A percentile compares a stretch with the other conserved stretches of the same genome.
These are phyloP conservation scores for Sclerospora graminicola DNA, from an alignment of 352 stramenopile species.

Conservation along the genomic window DNA sequence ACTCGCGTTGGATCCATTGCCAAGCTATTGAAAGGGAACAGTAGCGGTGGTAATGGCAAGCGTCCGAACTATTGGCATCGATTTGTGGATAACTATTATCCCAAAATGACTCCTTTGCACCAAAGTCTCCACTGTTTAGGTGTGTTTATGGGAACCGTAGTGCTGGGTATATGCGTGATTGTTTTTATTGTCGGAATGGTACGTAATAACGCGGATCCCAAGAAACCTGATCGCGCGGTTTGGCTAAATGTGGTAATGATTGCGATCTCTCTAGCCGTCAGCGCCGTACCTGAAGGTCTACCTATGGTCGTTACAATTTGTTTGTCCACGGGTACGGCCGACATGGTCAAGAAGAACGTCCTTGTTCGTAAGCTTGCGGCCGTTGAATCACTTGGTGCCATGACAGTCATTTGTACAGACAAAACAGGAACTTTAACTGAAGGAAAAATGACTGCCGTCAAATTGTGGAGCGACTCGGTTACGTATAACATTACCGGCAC, in stretches of 20 bases:
- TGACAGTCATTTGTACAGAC: constrained; percentile 87
- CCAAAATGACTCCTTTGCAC: constrained; percentile 86
- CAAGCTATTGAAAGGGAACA: constrained; percentile 29
- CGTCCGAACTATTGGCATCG: constrained; percentile 39
- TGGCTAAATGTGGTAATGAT: constrained; percentile 93
- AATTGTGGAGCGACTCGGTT: constrained; percentile 56
- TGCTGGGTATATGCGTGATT: constrained; percentile 86
- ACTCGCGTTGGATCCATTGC: constrained; percentile 64
- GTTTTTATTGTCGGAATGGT: constrained; percentile 87
- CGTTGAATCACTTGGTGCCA: constrained; percentile 78
- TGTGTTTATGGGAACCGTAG: constrained; percentile 83
- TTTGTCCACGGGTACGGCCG: constrained; percentile 50
- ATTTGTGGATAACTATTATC: constrained; percentile 54
- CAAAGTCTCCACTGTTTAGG: constrained; percentile 90
- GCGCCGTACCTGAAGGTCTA: constrained; percentile 65
- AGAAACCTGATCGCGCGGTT: constrained; percentile 76
- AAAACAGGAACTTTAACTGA: constrained; percentile 92
- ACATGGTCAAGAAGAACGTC: constrained; percentile 78
- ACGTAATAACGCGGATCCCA: constrained; percentile 43
- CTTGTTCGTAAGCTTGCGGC: constrained; percentile 79
- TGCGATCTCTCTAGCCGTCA: constrained; percentile 79
- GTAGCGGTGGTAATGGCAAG: constrained; percentile 11
- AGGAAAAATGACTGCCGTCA: constrained; percentile 71
- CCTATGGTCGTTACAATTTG: constrained; percentile 75
- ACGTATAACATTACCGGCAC: constrained; percentile 43